These are phyloP conservation scores for Diaporthe helianthi DNA, from an alignment of 2,329 filamentous ascomycete genomes.

Conservation along the genomic window DNA sequence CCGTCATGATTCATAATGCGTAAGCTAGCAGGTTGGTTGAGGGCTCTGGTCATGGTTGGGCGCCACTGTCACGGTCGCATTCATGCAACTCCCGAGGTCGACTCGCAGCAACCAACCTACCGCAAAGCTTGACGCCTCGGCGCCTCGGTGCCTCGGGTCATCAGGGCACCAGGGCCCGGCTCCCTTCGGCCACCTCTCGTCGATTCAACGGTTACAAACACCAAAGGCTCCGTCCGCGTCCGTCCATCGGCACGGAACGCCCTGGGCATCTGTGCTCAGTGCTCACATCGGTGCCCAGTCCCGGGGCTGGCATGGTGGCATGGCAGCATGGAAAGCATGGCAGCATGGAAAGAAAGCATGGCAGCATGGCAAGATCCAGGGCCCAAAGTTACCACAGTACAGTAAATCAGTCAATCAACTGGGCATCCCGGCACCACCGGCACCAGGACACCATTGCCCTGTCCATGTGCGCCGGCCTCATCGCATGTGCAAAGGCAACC, in stretches of 20 bases:
- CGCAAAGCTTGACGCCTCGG: neutral
- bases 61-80: constrained; percentile 25
- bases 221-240: neutral
- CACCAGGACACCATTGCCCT: neutral
- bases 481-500: neutral
- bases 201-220: neutral
- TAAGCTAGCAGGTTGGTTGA: constrained; percentile 9
- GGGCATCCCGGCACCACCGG: neutral
- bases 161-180: neutral
- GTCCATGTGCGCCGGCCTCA: neutral
- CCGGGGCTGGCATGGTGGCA: constrained; percentile 1
- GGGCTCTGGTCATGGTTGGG: neutral
- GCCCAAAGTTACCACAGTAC: no score
- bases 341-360: no score
- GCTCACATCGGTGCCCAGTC: constrained; percentile 16
- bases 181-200: neutral
- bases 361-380: neutral
- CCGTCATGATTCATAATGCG: constrained; percentile 22
- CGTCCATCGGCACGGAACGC: constrained; percentile 20
- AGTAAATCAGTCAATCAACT: no score
- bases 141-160: no score
- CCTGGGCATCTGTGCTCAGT: no score
- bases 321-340: no score
- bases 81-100: constrained; percentile 21
- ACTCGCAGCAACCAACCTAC: constrained; percentile 1